Percentiles rank a stretch among this genome's conserved stretches.
These are phyloP conservation scores for Aspergillus sparsus DNA, from an alignment of 495 filamentous ascomycete genomes.

Conservation along the genomic window DNA sequence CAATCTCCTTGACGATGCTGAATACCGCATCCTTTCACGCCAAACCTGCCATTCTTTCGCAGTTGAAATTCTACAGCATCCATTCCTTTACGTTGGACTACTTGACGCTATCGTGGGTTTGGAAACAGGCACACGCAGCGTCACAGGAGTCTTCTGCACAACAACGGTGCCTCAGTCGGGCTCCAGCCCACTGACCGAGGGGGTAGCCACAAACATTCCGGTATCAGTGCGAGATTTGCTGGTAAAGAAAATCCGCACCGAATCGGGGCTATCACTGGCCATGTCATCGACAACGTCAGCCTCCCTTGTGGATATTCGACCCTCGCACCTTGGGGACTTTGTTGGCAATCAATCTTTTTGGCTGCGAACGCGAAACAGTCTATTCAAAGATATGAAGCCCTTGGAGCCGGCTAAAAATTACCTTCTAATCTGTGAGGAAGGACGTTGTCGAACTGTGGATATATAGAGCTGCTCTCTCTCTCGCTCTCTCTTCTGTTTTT, in stretches of 20 bases:
- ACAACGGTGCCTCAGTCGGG: conserved; percentile 23
- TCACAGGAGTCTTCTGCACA: conserved; percentile 44
- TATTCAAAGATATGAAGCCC: conserved; percentile 48
- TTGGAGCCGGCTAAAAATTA: conserved; percentile 44
- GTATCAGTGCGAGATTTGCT: conserved; percentile 41
- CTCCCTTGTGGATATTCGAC: conserved; percentile 43
- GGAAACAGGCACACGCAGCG: conserved; percentile 53
- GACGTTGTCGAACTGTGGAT: conserved; percentile 48
- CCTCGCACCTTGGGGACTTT: conserved; percentile 52
- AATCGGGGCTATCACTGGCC: conserved; percentile 43
- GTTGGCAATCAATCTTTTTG: conserved; percentile 51
- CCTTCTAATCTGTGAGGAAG: conserved; percentile 53
- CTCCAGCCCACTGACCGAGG: conserved; percentile 23
- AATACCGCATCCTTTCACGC: conserved; percentile 63
- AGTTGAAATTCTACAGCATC: conserved; percentile 87
- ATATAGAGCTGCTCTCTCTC: conserved; percentile 23
- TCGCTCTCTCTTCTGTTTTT: neutral
- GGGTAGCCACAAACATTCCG: conserved; percentile 29
- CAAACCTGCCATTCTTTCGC: conserved; percentile 83
- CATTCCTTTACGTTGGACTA: conserved; percentile 81
- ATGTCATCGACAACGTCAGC: conserved; percentile 38
- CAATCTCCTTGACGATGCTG: conserved; percentile 65
- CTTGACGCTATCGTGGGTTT: conserved; percentile 75
- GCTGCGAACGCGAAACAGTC: conserved; percentile 51
- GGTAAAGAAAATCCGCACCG: conserved; percentile 38